phyloP scores from a whole-genome alignment of 805 yeast genomes.

The Tetrapisispora phaffii region DNA sequence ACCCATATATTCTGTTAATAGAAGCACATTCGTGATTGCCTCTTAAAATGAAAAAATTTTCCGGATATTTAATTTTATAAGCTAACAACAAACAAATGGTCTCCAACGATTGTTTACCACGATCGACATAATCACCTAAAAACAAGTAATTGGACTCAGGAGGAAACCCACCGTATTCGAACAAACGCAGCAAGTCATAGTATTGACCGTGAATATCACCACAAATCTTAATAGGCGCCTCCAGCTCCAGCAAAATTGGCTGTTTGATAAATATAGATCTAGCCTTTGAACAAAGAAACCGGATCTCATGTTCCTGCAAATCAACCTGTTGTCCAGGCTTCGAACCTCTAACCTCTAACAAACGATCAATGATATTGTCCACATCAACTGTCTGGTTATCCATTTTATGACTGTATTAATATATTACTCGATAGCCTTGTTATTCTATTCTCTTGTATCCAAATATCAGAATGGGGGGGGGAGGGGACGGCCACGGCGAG shows the following conservation, averaged over 20 bases:
- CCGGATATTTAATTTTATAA: conserved; percentile 96
- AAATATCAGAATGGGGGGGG: too few relatives aligned
- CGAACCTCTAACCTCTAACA: conserved; percentile 94
- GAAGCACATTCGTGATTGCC: conserved; percentile 99
- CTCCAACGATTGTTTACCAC: conserved; percentile 96
- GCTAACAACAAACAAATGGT: conserved; percentile 90
- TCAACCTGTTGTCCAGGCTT: conserved; percentile 97
- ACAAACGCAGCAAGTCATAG: conserved; percentile 86
- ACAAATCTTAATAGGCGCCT: conserved; percentile 94
- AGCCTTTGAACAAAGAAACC: conserved; percentile 92
- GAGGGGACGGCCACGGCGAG: too few relatives aligned
- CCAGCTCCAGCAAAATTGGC: conserved; percentile 88
- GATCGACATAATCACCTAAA: conserved; percentile 94
- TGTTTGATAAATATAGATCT: conserved; percentile 96
- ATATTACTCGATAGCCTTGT: too few relatives aligned
- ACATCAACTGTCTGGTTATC: conserved; percentile 76
- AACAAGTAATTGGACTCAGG: conserved; percentile 96
- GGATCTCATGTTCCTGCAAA: conserved; percentile 85
- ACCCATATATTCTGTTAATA: conserved; percentile 94
- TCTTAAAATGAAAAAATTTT: conserved; percentile 89
- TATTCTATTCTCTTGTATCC: neutral
- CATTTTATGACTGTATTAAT: conserved; percentile 17
- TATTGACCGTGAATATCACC: conserved; percentile 99
- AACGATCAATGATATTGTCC: conserved; percentile 93
- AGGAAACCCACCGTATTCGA: conserved; percentile 98